A percentile compares a stretch with the other conserved stretches of the same genome.
These are phyloP conservation scores for Cicer yamashitae DNA, from an alignment of 306 rosid genomes.

Conservation along the genomic window DNA sequence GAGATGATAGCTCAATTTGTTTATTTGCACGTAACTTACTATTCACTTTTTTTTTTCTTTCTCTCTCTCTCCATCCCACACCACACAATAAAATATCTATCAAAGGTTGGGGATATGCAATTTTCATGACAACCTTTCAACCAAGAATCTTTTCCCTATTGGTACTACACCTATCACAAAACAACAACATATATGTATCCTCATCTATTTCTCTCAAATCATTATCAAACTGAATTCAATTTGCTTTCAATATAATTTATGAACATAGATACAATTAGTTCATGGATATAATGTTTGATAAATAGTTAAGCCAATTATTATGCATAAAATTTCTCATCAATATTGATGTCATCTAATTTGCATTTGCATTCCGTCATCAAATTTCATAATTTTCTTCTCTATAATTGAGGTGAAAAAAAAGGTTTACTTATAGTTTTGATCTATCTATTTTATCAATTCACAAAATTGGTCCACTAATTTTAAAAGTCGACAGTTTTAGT, in stretches of 20 bases:
- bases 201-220: constrained; percentile 22
- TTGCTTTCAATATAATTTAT: background rate
- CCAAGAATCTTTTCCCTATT: constrained; percentile 3
- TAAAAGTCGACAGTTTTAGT: no score
- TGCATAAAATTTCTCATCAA: no score
- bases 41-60: background rate
- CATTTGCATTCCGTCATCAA: no score
- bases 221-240: background rate
- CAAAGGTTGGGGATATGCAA: background rate
- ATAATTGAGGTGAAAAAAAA: no score
- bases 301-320: no score
- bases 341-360: no score
- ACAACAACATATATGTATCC: background rate
- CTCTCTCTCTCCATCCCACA: background rate
- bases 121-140: constrained; percentile 9
- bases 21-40: background rate
- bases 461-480: no score
- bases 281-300: no score
- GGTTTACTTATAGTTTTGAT: no score
- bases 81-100: constrained; percentile 25
- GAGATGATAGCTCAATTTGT: background rate
- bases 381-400: no score
- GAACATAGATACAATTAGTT: background rate
- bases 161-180: constrained; percentile 9
- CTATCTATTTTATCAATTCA: no score